Conservation (phyloP, 140 eudicot species). For the Ambrosia hybrid region DNA sequence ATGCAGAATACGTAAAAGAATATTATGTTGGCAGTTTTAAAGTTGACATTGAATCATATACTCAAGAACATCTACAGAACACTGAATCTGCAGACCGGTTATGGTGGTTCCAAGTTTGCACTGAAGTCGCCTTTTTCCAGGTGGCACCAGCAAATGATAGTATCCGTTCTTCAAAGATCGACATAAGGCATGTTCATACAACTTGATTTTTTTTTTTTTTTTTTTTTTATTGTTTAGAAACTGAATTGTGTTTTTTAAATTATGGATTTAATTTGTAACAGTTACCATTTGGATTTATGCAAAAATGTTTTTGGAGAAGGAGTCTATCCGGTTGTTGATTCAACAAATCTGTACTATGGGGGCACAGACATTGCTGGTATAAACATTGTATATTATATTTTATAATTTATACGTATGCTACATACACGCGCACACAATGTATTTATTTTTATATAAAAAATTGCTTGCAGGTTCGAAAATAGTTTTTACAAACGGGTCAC, state of each 20-base stretch:
- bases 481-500: conserved; percentile 93
- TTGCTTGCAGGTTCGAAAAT: conserved; percentile 71
- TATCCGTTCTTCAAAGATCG: conserved; percentile 71
- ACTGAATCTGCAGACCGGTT: conserved; percentile 56
- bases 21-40: conserved; percentile 51
- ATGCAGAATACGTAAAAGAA: conserved; percentile 78
- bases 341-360: too few relatives aligned
- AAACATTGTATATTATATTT: too few relatives aligned
- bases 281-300: neutral
- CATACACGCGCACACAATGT: too few relatives aligned
- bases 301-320: too few relatives aligned
- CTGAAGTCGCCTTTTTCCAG: conserved; percentile 95
- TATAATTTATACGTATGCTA: too few relatives aligned
- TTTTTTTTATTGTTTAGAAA: neutral
- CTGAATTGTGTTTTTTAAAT: too few relatives aligned
- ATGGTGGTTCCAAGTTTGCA: conserved; percentile 99
- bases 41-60: conserved; percentile 49
- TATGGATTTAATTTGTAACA: too few relatives aligned
- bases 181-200: conserved; percentile 47
- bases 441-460: neutral
- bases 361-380: too few relatives aligned
- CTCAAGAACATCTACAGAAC: conserved; percentile 64
- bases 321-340: too few relatives aligned
- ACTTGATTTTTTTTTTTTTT: neutral
- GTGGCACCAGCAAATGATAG: conserved; percentile 93